Base-by-base conservation (phyloP, 2,329 filamentous ascomycete genomes). In the Claviceps arundinis region DNA sequence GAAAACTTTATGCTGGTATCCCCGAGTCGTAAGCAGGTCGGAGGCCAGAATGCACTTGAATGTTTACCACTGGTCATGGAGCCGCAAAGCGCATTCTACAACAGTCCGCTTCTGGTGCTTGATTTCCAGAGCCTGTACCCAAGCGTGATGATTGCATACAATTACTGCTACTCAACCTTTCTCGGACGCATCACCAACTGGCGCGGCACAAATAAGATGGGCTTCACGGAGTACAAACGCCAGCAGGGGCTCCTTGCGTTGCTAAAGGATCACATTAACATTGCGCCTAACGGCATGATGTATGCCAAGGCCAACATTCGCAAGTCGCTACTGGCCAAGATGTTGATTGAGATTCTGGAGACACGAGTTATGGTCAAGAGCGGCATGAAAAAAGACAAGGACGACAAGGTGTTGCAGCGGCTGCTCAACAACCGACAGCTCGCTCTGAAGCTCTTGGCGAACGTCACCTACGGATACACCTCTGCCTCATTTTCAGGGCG, bases 71-170 rank as follows among this genome's bases (percentile, higher is more conserved):
- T 98, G 13, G 93, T 98, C 42, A 96, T 98, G 90, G 93, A 98
- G 62, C 93, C 93, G 0, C 89, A 93, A 61, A 96, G 90, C 58
- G 87, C 84, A 6, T 95, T 98, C 63, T 98, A 98, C 68, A 89
- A 75, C 52, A 93, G 87, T 56, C 93, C 93, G 0, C 65, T 98
- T 0, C 65, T 98, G 3, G 93, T 98, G 0, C 74, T 98, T 6
- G 93, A 98, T 67, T 98, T 98, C 57, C 91, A 97, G 63, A 95
- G 89, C 54, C 71, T 98, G 47, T 98, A 98, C 58, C 93, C 93
- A 0, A 96, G 90, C 66, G 84, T 97, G 55, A 96, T 98, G 89
- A 97, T 98, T 63, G 93, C 93, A 0, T 97, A 98, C 72, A 98
- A 98, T 62, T 93, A 96, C 64, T 98, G 93, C 70, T 98, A 98